Percentiles rank a stretch among this genome's conserved stretches.
Evolutionary conservation across 352 stramenopile species (phyloP).

Genomic region (Saprolegnia diclina): DNA sequence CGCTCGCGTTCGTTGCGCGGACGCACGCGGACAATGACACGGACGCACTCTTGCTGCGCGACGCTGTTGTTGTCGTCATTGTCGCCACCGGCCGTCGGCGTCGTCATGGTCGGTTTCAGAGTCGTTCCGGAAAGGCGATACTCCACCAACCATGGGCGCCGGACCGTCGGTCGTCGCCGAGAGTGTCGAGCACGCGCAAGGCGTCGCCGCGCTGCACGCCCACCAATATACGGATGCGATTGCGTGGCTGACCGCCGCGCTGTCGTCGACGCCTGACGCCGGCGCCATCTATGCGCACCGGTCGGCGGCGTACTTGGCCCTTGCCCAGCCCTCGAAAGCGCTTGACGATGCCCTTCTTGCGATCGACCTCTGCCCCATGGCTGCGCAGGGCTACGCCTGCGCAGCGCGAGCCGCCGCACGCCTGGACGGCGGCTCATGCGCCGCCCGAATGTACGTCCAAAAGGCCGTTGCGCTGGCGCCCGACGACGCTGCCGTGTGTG

Average conservation of each 20-base stretch:
- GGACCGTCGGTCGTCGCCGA: neutral
- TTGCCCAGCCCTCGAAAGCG: constrained; percentile 3
- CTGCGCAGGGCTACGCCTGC: neutral
- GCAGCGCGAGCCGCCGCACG: constrained; percentile 5
- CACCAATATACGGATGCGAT: constrained; percentile 12
- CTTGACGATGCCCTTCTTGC: constrained; percentile 13
- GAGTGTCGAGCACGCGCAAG: constrained; percentile 6
- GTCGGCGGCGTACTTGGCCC: constrained; percentile 7
- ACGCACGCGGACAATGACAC: constrained; percentile 74
- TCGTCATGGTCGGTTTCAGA: neutral
- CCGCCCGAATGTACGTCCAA: neutral
- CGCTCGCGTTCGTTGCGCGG: constrained; percentile 65
- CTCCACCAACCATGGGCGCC: neutral
- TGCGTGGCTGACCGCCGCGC: constrained; percentile 2
- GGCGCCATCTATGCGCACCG: neutral
- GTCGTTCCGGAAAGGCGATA: neutral
- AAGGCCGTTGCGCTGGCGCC: constrained; percentile 11
- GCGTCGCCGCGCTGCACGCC: neutral
- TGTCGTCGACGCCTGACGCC: neutral
- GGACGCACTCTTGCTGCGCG: constrained; percentile 43
- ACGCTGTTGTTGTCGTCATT: neutral
- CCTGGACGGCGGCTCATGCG: neutral
- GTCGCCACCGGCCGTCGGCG: neutral
- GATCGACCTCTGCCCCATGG: constrained; percentile 15
- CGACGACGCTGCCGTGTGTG: neutral